A percentile compares a stretch with the other conserved stretches of the same genome.
These are phyloP conservation scores for Ceratobasidium sp. DNA, from an alignment of 1,284 basidiomycete species.

Conservation along the genomic window DNA sequence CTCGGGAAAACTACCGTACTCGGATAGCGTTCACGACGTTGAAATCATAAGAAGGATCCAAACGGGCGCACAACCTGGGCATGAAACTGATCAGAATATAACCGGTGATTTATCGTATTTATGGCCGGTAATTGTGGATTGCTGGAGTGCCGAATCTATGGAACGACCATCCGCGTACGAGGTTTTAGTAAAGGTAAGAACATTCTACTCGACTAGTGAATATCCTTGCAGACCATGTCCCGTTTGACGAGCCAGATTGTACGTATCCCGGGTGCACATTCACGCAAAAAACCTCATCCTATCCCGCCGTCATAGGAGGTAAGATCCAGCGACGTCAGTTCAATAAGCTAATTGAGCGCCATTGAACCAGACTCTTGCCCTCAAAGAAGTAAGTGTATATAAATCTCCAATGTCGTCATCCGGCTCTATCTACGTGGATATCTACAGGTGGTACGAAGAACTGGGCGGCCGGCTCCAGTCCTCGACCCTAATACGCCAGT, in stretches of 20 bases:
- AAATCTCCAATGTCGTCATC: no score
- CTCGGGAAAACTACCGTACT: neutral
- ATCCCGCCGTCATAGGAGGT: no score
- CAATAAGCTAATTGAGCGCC: no score
- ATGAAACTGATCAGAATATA: neutral
- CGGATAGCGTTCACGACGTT: neutral
- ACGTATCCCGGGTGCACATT: neutral
- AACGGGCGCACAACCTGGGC: neutral
- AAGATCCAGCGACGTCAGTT: no score
- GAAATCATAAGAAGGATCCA: neutral
- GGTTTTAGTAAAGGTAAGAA: neutral
- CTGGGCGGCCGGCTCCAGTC: no score
- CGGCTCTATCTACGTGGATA: no score
- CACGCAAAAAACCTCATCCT: no score
- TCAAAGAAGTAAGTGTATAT: no score
- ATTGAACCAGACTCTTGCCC: no score
- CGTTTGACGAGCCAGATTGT: neutral
- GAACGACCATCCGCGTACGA: neutral
- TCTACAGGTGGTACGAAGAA: no score
- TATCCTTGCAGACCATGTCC: neutral
- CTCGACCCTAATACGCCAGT: no score
- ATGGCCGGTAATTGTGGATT: conserved; percentile 4
- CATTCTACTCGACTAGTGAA: neutral
- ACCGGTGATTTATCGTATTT: neutral
- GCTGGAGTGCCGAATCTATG: neutral